Evolutionary conservation across 192 early-diverging fungal genomes (phyloP).

Genomic region (Umbelopsis vinacea): DNA sequence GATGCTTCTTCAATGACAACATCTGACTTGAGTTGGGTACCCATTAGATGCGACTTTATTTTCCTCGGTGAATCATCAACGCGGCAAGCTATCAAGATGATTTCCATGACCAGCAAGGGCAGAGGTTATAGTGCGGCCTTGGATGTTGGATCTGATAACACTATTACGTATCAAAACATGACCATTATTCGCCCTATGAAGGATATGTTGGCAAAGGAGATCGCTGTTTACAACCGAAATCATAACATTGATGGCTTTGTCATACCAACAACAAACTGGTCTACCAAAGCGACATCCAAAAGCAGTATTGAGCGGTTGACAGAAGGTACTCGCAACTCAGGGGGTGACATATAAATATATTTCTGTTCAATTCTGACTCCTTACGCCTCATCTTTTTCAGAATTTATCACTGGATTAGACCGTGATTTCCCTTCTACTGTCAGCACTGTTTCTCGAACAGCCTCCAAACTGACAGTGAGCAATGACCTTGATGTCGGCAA

Average conservation of each 20-base stretch:
- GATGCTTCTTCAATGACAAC: background rate
- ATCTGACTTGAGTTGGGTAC: background rate
- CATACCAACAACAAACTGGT: constrained; percentile 50
- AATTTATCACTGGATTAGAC: constrained; percentile 82
- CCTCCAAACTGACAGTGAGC: constrained; percentile 70
- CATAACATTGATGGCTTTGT: constrained; percentile 42
- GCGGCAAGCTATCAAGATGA: constrained; percentile 74
- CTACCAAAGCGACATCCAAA: constrained; percentile 56
- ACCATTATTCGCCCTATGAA: constrained; percentile 76
- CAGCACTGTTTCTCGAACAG: constrained; percentile 82
- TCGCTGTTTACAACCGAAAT: constrained; percentile 71
- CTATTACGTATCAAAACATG: constrained; percentile 58
- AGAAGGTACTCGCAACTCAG: constrained; percentile 48
- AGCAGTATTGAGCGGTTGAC: constrained; percentile 65
- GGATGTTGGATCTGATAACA: constrained; percentile 66
- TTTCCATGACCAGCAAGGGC: constrained; percentile 81
- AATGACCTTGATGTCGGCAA: constrained; percentile 47
- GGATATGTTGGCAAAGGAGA: constrained; percentile 79
- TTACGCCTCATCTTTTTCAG: constrained; percentile 25
- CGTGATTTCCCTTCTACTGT: constrained; percentile 85
- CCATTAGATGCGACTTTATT: constrained; percentile 58
- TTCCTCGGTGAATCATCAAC: constrained; percentile 83
- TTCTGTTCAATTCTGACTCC: background rate
- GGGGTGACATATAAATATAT: background rate
- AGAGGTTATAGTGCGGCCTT: constrained; percentile 84